Percentiles rank a stretch among this genome's conserved stretches.
Conservation (phyloP, 106 monocot species). For the Dioscorea dumetorum region DNA sequence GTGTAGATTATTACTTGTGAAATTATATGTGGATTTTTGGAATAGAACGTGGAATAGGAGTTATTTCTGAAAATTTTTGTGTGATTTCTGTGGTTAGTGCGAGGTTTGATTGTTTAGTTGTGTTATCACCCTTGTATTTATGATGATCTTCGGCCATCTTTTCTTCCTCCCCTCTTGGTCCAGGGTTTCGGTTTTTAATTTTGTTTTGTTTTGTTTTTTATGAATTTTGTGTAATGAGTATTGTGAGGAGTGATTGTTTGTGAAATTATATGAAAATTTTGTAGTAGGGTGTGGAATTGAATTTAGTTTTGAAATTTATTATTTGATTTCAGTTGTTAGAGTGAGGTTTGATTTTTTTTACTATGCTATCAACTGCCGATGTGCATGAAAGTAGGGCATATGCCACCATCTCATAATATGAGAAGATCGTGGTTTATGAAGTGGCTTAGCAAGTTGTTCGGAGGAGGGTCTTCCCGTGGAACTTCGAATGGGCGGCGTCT, state of each 20-base stretch:
- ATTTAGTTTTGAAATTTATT: background rate
- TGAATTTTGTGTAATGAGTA: background rate
- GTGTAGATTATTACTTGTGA: too few relatives aligned
- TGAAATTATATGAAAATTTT: background rate
- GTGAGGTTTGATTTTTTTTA: background rate
- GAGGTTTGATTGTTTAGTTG: too few relatives aligned
- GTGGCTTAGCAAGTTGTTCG: conserved; percentile 80
- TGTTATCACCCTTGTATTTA: conserved; percentile 23
- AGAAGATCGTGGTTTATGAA: conserved; percentile 73
- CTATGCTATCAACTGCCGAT: background rate
- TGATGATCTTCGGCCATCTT: conserved; percentile 8
- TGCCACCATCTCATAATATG: conserved; percentile 15
- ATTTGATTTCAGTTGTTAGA: background rate
- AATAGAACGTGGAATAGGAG: too few relatives aligned
- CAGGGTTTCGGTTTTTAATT: background rate
- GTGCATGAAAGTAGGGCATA: conserved; percentile 25
- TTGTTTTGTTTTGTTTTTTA: background rate
- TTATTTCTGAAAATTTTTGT: too few relatives aligned
- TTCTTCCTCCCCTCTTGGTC: background rate
- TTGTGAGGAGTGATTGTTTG: background rate
- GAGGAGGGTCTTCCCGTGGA: conserved; percentile 48
- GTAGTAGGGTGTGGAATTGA: too few relatives aligned
- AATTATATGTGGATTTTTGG: too few relatives aligned
- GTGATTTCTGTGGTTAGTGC: too few relatives aligned
- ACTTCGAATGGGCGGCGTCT: conserved; percentile 39